Evolutionary conservation across 2,329 filamentous ascomycete genomes (phyloP), one percentile per base, ranked within the genome.

Genomic region (Arthrocladium fulminans): DNA sequence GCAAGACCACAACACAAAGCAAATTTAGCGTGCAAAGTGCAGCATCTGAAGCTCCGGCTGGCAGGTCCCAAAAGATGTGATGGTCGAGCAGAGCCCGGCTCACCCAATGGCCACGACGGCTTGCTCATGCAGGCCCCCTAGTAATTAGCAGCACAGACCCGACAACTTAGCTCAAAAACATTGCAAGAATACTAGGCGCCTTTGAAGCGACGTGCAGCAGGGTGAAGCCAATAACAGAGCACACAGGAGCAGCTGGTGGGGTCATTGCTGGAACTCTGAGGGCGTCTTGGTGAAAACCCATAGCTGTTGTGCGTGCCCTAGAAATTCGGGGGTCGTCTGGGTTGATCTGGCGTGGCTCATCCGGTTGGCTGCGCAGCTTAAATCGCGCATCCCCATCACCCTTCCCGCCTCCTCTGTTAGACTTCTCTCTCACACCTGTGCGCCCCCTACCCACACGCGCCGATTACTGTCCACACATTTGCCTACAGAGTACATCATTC

Each of bases 181-280:
- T 30, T 9, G 41, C 41, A 30, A 44, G n/a, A n/a, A 42, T 24
- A 17, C 39, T 42, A 29, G 39, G 39, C 39, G 39, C 13, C 10
- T 42, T 42, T 27, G 39, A 42, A 23, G 39, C 39, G 41, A 44
- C 24, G 41, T 44, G 41, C 41, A 44, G 41, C 25, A 10, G 22
- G n/a, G 10, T 12, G 20, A 42, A 44, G 41, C 41, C 41, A 44
- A 44, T 44, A 32, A 44, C n/a, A 15, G 27, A 19, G 15, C 41
- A 3, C 41, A 32, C n/a, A 44, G 24, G 7, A 20, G 12, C 13
- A 44, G 22, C n/a, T 30, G 15, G 17, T 23, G 23, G 41, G 41
- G 41, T 23, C 13, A n/a, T 15, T 22, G n/a, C n/a, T 25, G 24
- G 40, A 29, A 43, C 8, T 25, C 20, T 15, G 24, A 9, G 40